Conservation (phyloP, 257 asterid species). For the Primulina huaijiensis region DNA sequence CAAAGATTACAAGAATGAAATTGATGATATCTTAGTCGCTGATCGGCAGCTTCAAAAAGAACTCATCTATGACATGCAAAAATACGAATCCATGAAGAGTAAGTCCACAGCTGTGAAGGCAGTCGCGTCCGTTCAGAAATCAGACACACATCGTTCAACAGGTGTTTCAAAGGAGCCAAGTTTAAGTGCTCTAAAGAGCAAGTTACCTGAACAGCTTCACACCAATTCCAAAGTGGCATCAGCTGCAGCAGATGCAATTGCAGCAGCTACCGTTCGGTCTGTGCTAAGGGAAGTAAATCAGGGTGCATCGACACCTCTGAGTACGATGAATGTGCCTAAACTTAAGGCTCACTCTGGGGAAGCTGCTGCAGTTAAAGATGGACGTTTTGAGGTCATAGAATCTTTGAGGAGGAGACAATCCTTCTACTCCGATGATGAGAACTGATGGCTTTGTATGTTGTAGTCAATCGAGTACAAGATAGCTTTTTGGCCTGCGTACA, state of each 20-base stretch:
- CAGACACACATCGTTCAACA: slow-evolving; percentile 42
- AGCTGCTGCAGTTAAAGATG: slow-evolving; percentile 32
- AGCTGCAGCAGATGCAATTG: slow-evolving; percentile 73
- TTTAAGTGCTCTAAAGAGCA: slow-evolving; percentile 25
- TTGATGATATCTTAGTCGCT: slow-evolving; percentile 78
- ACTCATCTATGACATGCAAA: slow-evolving; percentile 83
- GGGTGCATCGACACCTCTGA: slow-evolving; percentile 60
- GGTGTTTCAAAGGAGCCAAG: slow-evolving; percentile 25
- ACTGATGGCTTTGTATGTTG: slow-evolving; percentile 24
- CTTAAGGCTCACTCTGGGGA: slow-evolving; percentile 42
- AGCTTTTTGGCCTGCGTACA: background rate
- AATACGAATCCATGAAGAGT: slow-evolving; percentile 63
- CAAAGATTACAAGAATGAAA: slow-evolving; percentile 92
- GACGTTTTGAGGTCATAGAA: slow-evolving; percentile 55
- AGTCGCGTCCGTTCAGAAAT: slow-evolving; percentile 48
- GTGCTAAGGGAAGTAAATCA: slow-evolving; percentile 71
- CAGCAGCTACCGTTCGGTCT: slow-evolving; percentile 58
- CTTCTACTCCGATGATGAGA: slow-evolving; percentile 77
- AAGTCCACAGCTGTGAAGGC: slow-evolving; percentile 63
- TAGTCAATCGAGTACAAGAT: background rate
- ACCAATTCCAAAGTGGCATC: slow-evolving; percentile 54
- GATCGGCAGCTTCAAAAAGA: slow-evolving; percentile 89
- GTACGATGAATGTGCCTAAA: slow-evolving; percentile 76
- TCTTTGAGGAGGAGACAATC: slow-evolving; percentile 70
- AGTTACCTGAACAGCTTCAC: slow-evolving; percentile 25